These are phyloP conservation scores for Pseudotulostoma volvatum DNA, from an alignment of 495 filamentous ascomycete species.

Conservation along the genomic window DNA sequence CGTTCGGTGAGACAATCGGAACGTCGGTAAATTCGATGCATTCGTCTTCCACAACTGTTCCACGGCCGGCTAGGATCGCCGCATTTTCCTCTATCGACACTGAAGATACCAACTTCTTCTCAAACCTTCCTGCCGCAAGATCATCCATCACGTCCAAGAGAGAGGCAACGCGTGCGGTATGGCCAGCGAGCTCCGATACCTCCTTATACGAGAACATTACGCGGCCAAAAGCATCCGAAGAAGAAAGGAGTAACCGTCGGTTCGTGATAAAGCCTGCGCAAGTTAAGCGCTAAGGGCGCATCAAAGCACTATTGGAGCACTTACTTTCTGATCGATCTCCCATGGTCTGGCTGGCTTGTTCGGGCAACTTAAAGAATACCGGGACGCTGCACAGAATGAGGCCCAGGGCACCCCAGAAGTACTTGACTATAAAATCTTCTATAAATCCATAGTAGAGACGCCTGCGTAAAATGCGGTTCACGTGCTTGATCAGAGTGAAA, in stretches of 20 bases:
- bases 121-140: conserved; percentile 69
- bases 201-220: conserved; percentile 99
- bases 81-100: conserved; percentile 62
- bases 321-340: conserved; percentile 81
- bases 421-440: conserved; percentile 99
- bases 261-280: conserved; percentile 72
- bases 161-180: conserved; percentile 78
- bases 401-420: conserved; percentile 93
- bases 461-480: conserved; percentile 81
- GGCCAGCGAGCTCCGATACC: conserved; percentile 85
- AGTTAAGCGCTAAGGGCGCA: conserved; percentile 1
- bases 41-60: conserved; percentile 55
- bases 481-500: conserved; percentile 96
- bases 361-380: conserved; percentile 87
- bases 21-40: conserved; percentile 81
- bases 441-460: conserved; percentile 92
- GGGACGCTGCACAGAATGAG: conserved; percentile 89
- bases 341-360: conserved; percentile 52
- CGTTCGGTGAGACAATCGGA: conserved; percentile 95
- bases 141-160: conserved; percentile 91
- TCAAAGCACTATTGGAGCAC: conserved; percentile 15
- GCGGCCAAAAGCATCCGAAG: conserved; percentile 89
- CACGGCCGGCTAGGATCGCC: conserved; percentile 63
- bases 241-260: conserved; percentile 72
- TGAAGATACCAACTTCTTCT: conserved; percentile 89